phyloP scores from a whole-genome alignment of 179 eudicot genomes.

The Camellia oleifera region DNA sequence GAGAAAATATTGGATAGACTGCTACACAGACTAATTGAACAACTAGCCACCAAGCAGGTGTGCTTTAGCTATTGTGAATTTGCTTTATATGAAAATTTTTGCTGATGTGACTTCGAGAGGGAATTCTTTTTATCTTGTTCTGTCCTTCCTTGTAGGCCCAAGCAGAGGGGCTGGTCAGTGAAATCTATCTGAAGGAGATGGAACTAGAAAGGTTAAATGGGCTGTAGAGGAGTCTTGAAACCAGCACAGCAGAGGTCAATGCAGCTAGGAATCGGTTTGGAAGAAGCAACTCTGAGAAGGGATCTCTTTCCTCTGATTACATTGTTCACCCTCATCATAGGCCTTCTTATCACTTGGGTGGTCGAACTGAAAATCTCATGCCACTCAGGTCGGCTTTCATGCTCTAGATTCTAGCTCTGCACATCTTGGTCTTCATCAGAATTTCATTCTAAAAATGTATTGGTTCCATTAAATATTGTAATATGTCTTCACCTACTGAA shows the following conservation, averaged over 20 bases:
- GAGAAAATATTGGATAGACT: slow-evolving; percentile 92
- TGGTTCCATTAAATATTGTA: neutral
- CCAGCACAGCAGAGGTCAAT: slow-evolving; percentile 46
- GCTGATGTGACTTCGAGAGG: neutral
- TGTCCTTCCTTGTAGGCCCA: slow-evolving; percentile 53
- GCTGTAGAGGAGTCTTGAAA: slow-evolving; percentile 58
- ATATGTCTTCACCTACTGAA: neutral
- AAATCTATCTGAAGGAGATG: slow-evolving; percentile 77
- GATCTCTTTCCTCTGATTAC: slow-evolving; percentile 42
- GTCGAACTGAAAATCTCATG: slow-evolving; percentile 59
- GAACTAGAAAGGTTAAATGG: slow-evolving; percentile 78
- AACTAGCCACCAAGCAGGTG: slow-evolving; percentile 91
- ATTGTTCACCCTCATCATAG: slow-evolving; percentile 49
- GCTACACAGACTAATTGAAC: slow-evolving; percentile 91
- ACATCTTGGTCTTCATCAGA: slow-evolving; percentile 79
- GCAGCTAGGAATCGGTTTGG: slow-evolving; percentile 61
- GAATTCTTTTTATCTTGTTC: neutral
- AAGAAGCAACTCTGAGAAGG: slow-evolving; percentile 46
- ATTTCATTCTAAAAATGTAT: slow-evolving; percentile 47
- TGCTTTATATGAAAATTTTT: neutral
- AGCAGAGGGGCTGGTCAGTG: slow-evolving; percentile 79
- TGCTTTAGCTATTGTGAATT: neutral
- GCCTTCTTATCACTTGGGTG: slow-evolving; percentile 50
- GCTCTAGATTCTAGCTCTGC: slow-evolving; percentile 76
- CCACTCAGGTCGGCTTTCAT: slow-evolving; percentile 87